These are phyloP conservation scores for Albizia julibrissin DNA, from an alignment of 306 rosid genomes.

Conservation along the genomic window DNA sequence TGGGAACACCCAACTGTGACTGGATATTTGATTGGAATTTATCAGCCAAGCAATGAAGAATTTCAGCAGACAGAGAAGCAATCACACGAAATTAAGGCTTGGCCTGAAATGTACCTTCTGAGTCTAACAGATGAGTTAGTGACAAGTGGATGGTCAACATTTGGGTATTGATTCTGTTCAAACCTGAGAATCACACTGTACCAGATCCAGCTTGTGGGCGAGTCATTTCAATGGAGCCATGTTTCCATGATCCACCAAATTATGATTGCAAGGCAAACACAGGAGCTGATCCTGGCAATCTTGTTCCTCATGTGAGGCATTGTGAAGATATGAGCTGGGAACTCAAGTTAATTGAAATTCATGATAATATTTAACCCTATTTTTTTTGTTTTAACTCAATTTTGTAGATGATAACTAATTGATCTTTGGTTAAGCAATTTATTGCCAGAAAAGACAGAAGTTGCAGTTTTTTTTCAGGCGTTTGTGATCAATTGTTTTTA, in stretches of 20 bases:
- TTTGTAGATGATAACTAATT: neutral
- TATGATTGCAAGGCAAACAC: conserved; percentile 69
- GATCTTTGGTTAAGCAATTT: neutral
- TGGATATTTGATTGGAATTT: conserved; percentile 58
- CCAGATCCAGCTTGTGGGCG: conserved; percentile 64
- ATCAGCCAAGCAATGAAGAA: conserved; percentile 80
- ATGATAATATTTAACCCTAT: conserved; percentile 27
- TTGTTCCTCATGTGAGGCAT: conserved; percentile 73
- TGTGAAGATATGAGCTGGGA: conserved; percentile 93
- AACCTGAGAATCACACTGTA: conserved; percentile 62
- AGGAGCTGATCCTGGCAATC: conserved; percentile 56
- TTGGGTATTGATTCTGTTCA: conserved; percentile 76
- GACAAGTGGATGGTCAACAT: conserved; percentile 82
- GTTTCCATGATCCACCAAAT: conserved; percentile 76
- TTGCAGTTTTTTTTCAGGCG: neutral
- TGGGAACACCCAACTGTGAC: conserved; percentile 65
- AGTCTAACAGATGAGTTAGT: conserved; percentile 63
- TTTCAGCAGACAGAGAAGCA: conserved; percentile 66
- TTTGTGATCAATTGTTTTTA: neutral
- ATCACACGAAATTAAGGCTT: conserved; percentile 66
- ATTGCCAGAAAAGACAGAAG: neutral
- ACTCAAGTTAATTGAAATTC: conserved; percentile 47
- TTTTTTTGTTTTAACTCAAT: neutral
- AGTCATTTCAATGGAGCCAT: conserved; percentile 74
- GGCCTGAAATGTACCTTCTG: conserved; percentile 71